phyloP scores from a whole-genome alignment of 495 filamentous ascomycete species.

The Penicillium pancosmium region DNA sequence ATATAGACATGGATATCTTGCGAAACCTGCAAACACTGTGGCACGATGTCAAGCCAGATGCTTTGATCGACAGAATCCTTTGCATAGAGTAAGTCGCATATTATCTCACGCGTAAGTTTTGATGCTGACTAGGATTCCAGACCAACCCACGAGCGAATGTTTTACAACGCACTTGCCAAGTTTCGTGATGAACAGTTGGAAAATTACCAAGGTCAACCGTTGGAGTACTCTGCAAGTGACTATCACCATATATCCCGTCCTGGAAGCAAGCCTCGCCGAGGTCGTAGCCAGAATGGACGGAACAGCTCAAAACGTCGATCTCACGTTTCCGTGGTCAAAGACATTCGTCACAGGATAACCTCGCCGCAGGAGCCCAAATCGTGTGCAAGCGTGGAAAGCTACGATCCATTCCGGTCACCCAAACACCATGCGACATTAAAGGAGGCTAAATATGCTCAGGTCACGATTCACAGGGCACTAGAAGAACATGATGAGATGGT shows the following conservation, averaged over 20 bases:
- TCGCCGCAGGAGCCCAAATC: conserved; percentile 51
- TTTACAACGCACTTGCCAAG: conserved; percentile 80
- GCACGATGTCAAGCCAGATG: conserved; percentile 77
- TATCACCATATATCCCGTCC: conserved; percentile 73
- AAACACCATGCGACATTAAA: conserved; percentile 41
- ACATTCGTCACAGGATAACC: conserved; percentile 47
- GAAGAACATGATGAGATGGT: conserved; percentile 13
- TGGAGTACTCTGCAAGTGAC: conserved; percentile 82
- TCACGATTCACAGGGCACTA: conserved; percentile 64
- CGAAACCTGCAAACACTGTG: conserved; percentile 84
- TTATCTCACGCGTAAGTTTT: neutral
- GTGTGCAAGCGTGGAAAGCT: conserved; percentile 58
- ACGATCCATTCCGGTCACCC: conserved; percentile 83
- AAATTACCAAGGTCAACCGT: conserved; percentile 71
- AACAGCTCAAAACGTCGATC: conserved; percentile 60
- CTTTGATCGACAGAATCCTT: conserved; percentile 65
- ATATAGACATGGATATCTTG: conserved; percentile 78
- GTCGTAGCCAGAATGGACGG: conserved; percentile 20
- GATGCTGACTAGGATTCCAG: conserved; percentile 38
- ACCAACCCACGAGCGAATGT: conserved; percentile 84
- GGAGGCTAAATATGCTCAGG: conserved; percentile 56
- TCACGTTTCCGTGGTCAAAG: conserved; percentile 71
- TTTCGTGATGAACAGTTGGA: conserved; percentile 83
- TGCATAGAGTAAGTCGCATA: conserved; percentile 63
- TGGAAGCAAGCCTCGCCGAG: conserved; percentile 19